These are phyloP conservation scores for Glonium stellatum DNA, from an alignment of 495 filamentous ascomycete genomes.

Conservation along the genomic window DNA sequence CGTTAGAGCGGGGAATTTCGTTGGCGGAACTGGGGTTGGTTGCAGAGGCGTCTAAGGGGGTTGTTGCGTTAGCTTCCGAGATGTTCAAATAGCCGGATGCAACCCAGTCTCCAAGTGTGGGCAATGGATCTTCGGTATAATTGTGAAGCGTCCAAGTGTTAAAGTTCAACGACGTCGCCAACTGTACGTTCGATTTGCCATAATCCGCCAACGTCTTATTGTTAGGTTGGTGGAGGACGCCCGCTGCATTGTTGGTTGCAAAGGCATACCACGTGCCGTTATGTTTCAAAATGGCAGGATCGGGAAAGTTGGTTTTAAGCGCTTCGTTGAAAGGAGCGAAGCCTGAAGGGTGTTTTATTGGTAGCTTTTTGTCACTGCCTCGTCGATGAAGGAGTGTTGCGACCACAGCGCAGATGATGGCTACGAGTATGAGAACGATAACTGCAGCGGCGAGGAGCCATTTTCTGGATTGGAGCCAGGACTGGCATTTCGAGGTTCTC, in stretches of 20 bases:
- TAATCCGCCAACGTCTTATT: conserved; percentile 16
- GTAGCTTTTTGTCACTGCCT: background rate
- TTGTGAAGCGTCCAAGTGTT: conserved; percentile 16
- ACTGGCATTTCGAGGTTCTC: too few relatives aligned
- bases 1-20: conserved; percentile 18
- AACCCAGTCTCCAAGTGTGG: conserved; percentile 19
- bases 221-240: conserved; percentile 15
- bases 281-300: conserved; percentile 23
- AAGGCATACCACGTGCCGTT: conserved; percentile 27
- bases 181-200: conserved; percentile 27
- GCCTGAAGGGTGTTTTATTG: background rate
- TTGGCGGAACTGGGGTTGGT: background rate
- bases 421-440: background rate
- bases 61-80: conserved; percentile 4
- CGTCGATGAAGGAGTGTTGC: background rate
- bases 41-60: background rate
- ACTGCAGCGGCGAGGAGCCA: background rate
- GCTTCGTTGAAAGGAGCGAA: conserved; percentile 2
- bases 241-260: conserved; percentile 31
- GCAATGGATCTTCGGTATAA: conserved; percentile 21
- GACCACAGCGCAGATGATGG: background rate
- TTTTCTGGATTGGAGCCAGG: too few relatives aligned
- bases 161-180: conserved; percentile 28
- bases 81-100: background rate
- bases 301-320: conserved; percentile 27